phyloP scores from a whole-genome alignment of 2,329 filamentous ascomycete genomes.

The Clonostachys solani region DNA sequence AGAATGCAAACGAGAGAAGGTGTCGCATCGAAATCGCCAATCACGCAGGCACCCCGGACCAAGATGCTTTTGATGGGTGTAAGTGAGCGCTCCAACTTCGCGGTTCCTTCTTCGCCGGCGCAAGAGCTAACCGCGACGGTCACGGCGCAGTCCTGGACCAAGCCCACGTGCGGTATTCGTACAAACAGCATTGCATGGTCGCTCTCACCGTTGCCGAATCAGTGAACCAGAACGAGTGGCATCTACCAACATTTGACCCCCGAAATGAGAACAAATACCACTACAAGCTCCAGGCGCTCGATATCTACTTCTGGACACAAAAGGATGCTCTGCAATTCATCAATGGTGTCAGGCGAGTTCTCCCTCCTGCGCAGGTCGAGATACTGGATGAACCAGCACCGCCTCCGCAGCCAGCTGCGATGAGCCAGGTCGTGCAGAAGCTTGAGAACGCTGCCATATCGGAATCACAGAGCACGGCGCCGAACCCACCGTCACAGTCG shows the following conservation, averaged over 20 bases:
- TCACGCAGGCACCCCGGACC: conserved; percentile 66
- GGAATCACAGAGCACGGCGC: conserved; percentile 41
- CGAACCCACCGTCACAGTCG: conserved; percentile 11
- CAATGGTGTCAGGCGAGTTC: conserved; percentile 60
- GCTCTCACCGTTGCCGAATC: conserved; percentile 58
- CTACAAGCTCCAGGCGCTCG: conserved; percentile 71
- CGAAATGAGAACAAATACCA: conserved; percentile 74
- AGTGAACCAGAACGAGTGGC: conserved; percentile 60
- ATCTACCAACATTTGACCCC: conserved; percentile 68
- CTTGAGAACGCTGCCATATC: conserved; percentile 69
- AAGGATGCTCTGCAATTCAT: conserved; percentile 68
- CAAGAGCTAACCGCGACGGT: conserved; percentile 5
- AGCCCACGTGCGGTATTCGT: conserved; percentile 63
- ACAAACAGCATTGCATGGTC: conserved; percentile 69
- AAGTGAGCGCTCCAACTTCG: conserved; percentile 23
- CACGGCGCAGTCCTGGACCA: conserved; percentile 56
- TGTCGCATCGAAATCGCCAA: conserved; percentile 76
- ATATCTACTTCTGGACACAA: conserved; percentile 77
- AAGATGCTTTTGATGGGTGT: conserved; percentile 78
- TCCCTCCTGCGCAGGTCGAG: conserved; percentile 57
- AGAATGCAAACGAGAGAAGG: conserved; percentile 62
- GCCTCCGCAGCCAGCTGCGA: conserved; percentile 38
- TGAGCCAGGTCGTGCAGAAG: conserved; percentile 70
- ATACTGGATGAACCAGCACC: conserved; percentile 60
- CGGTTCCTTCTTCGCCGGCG: not conserved